These are phyloP conservation scores for Ciborinia camelliae DNA, from an alignment of 2,329 filamentous ascomycete species.

Conservation along the genomic window DNA sequence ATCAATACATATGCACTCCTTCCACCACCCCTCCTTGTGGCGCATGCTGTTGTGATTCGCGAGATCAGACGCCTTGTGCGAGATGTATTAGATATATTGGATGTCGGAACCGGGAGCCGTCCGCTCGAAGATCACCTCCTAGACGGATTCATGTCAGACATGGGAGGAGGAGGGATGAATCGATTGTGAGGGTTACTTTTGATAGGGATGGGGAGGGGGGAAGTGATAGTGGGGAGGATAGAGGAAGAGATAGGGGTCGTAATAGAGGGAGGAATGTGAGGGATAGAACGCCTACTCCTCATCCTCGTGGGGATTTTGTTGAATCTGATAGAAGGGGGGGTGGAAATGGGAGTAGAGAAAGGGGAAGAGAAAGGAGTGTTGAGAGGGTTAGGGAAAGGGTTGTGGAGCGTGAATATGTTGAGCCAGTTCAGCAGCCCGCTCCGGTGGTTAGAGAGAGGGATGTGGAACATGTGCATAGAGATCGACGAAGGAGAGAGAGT, in stretches of 20 bases:
- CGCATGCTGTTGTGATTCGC: background rate
- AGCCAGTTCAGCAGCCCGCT: no score
- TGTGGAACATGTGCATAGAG: no score
- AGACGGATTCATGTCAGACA: background rate
- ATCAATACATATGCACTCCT: background rate
- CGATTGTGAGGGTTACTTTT: background rate
- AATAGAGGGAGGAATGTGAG: slow-evolving; percentile 56
- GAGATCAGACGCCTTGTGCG: no score
- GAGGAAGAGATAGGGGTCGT: background rate
- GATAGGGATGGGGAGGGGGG: background rate
- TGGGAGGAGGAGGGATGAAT: background rate
- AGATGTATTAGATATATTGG: background rate
- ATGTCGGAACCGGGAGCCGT: background rate
- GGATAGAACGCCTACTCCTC: slow-evolving; percentile 49
- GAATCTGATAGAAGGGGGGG: slow-evolving; percentile 66
- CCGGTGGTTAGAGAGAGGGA: no score
- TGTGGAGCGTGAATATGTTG: no score
- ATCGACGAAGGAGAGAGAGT: no score
- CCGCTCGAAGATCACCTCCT: background rate
- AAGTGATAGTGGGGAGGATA: background rate
- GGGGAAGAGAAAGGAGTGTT: background rate
- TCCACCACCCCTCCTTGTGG: background rate
- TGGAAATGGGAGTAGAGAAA: slow-evolving; percentile 61
- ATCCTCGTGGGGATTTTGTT: slow-evolving; percentile 48
- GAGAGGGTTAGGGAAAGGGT: no score